Percentiles rank a stretch among this genome's conserved stretches.
Conservation (phyloP, 2,329 filamentous ascomycete species). For the Lachnellula hyalina region DNA sequence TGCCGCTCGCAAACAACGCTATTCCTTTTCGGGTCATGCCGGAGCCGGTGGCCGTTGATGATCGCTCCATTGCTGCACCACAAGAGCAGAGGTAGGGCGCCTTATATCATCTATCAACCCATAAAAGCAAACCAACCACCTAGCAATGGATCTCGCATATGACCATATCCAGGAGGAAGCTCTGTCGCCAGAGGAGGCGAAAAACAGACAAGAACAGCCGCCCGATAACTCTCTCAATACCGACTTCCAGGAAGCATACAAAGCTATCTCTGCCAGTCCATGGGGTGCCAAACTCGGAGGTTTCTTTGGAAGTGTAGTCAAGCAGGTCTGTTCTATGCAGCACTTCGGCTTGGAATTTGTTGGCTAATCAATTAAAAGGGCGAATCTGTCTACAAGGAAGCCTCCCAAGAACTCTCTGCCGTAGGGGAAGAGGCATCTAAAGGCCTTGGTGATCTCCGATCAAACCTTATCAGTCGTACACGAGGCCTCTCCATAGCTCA, state of each 20-base stretch:
- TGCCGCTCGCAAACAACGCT: background rate
- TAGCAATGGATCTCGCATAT: conserved; percentile 87
- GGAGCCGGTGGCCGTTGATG: background rate
- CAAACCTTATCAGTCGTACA: conserved; percentile 66
- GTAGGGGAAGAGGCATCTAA: conserved; percentile 78
- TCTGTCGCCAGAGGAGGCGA: conserved; percentile 48
- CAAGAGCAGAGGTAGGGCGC: background rate
- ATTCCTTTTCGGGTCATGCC: background rate
- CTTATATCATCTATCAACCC: background rate
- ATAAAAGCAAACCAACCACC: background rate
- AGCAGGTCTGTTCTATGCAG: conserved; percentile 56
- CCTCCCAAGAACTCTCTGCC: conserved; percentile 74
- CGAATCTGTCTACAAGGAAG: conserved; percentile 77
- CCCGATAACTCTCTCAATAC: conserved; percentile 62
- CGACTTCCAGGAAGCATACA: conserved; percentile 93
- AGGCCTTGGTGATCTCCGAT: conserved; percentile 66
- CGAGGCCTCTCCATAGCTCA: conserved; percentile 59
- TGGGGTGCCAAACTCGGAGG: conserved; percentile 89
- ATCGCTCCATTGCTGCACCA: background rate
- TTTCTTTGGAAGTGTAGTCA: conserved; percentile 85
- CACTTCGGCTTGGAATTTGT: background rate
- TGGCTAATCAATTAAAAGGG: conserved; percentile 50
- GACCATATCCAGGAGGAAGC: conserved; percentile 90
- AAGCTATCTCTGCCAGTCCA: conserved; percentile 81
- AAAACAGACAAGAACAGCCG: conserved; percentile 41